Conservation (phyloP, 2,329 filamentous ascomycete genomes). For the Colletotrichum echinochloae region DNA sequence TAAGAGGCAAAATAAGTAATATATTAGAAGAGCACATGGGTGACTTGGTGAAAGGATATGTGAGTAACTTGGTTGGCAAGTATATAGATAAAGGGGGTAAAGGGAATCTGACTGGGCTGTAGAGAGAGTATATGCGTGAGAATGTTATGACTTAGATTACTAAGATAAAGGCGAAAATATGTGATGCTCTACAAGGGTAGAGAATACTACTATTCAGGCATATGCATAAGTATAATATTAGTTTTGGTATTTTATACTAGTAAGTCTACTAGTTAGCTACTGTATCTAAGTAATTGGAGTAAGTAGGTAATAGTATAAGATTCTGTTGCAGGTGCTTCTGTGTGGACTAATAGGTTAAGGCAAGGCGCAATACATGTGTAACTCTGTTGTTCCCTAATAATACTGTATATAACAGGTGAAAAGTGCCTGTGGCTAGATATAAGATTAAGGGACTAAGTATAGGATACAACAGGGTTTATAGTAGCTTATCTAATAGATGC, state of each 20-base stretch:
- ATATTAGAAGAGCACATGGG: background rate
- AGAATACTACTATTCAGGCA: background rate
- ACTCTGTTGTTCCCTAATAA: too few relatives aligned
- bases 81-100: background rate
- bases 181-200: background rate
- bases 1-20: background rate
- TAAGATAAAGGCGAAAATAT: background rate
- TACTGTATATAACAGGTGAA: too few relatives aligned
- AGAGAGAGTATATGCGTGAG: slow-evolving; percentile 2
- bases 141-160: background rate
- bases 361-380: too few relatives aligned
- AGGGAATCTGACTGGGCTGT: background rate
- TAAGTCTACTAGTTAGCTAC: too few relatives aligned
- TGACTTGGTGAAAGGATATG: background rate
- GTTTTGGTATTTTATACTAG: background rate
- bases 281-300: too few relatives aligned
- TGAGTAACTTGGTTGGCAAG: background rate
- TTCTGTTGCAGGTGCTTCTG: too few relatives aligned
- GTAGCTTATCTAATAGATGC: too few relatives aligned
- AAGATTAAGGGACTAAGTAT: too few relatives aligned
- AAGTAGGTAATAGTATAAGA: too few relatives aligned
- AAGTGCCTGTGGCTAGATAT: too few relatives aligned
- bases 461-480: too few relatives aligned
- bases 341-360: too few relatives aligned
- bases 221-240: background rate